Conservation (phyloP, 768 basidiomycete genomes). For the Tricholoma saponaceum region DNA sequence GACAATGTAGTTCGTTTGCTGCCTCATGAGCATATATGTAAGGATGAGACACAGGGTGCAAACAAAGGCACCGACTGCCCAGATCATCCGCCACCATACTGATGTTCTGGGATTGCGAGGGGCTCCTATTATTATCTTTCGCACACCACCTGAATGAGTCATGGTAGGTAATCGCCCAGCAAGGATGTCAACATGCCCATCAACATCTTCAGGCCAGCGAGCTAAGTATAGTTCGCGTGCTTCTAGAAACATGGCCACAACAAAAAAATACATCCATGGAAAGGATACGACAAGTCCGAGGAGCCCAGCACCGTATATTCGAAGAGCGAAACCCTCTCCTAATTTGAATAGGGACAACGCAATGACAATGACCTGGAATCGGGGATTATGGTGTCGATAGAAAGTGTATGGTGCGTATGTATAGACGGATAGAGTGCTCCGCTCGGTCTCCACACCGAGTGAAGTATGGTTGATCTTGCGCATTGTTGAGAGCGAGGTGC, state of each 20-base stretch:
- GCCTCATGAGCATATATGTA: slow-evolving; percentile 17
- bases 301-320: background rate
- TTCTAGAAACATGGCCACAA: background rate
- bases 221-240: background rate
- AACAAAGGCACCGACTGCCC: slow-evolving; percentile 19
- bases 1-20: background rate
- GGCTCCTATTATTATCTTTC: background rate
- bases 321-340: background rate
- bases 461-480: background rate
- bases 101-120: slow-evolving; percentile 10
- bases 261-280: background rate
- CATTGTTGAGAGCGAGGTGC: background rate
- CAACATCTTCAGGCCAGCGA: background rate
- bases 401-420: background rate
- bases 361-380: background rate
- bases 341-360: background rate
- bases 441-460: background rate
- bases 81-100: slow-evolving; percentile 16
- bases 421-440: background rate
- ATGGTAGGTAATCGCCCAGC: background rate
- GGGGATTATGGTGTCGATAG: background rate
- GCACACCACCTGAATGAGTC: background rate
- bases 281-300: background rate
- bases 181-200: background rate
- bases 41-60: slow-evolving; percentile 14